Evolutionary conservation across 192 early-diverging fungal genomes (phyloP).

Genomic region (Coemansia sp.): DNA sequence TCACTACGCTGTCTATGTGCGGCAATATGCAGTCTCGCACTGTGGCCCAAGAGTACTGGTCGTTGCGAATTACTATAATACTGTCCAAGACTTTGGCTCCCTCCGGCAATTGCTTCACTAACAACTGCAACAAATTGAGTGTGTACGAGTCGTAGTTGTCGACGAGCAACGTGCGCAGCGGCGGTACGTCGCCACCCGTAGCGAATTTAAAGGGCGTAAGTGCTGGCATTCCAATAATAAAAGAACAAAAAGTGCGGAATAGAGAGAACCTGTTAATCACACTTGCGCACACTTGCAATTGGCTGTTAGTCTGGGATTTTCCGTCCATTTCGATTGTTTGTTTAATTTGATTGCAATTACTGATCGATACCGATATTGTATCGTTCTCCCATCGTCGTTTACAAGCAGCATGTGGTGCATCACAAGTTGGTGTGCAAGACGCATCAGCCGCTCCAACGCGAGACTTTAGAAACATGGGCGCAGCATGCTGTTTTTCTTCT

Average conservation of each 20-base stretch:
- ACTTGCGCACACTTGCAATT: not conserved
- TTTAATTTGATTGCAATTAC: not conserved
- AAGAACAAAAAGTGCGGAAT: not conserved
- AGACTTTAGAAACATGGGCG: not conserved
- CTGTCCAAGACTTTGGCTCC: not conserved
- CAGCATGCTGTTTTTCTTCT: not conserved
- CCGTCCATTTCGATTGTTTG: not conserved
- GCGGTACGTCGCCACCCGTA: not conserved
- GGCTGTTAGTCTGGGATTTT: not conserved
- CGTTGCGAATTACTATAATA: constrained; percentile 87
- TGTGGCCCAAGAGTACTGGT: constrained; percentile 82
- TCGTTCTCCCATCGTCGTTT: not conserved
- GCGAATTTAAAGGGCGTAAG: not conserved
- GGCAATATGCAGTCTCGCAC: constrained; percentile 64
- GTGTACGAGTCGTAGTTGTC: constrained; percentile 99
- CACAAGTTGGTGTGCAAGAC: not conserved
- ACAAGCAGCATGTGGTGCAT: not conserved
- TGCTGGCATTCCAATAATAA: constrained; percentile 2
- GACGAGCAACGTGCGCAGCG: constrained; percentile 66
- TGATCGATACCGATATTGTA: not conserved
- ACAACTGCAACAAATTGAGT: constrained; percentile 88
- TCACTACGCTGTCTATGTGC: constrained; percentile 82
- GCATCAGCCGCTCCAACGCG: not conserved
- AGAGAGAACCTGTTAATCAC: not conserved
- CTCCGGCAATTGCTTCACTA: constrained; percentile 12